Conservation (phyloP, 176 grass and related monocot genomes). For the Sorghum bicolor region DNA sequence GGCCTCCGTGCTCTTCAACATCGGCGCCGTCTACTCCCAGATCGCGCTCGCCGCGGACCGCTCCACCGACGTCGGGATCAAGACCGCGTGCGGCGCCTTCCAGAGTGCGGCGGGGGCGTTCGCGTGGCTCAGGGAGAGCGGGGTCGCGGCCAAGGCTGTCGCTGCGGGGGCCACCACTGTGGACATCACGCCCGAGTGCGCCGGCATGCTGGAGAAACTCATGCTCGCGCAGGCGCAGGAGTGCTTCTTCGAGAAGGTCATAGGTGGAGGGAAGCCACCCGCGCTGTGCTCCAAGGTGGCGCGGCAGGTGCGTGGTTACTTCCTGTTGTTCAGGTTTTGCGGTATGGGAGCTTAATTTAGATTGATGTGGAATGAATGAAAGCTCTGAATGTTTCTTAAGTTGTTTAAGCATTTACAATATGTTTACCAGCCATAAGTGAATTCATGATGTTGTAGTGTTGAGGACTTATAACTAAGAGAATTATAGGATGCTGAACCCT, state of each 20-base stretch:
- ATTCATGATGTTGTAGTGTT: conserved; percentile 2
- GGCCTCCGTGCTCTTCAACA: conserved; percentile 81
- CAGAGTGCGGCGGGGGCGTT: conserved; percentile 83
- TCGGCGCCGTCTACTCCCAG: conserved; percentile 86
- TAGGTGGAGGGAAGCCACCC: conserved; percentile 84
- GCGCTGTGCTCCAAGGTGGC: conserved; percentile 91
- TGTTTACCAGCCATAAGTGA: conserved; percentile 20
- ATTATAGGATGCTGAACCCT: not conserved
- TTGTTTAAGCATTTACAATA: not conserved
- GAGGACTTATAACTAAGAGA: not conserved
- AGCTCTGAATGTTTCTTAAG: not conserved
- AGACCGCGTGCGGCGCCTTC: conserved; percentile 76
- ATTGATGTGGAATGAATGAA: not conserved
- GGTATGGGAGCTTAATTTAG: not conserved
- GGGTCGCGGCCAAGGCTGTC: conserved; percentile 68
- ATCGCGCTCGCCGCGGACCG: conserved; percentile 86
- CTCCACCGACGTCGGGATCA: conserved; percentile 65
- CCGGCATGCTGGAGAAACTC: conserved; percentile 88
- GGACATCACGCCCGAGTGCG: conserved; percentile 78
- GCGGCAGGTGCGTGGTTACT: conserved; percentile 66
- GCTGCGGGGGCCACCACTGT: conserved; percentile 68
- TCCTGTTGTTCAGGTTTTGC: conserved; percentile 7
- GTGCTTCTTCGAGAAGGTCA: conserved; percentile 99
- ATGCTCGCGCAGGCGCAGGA: conserved; percentile 99
- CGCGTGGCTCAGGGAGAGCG: conserved; percentile 69